These are phyloP conservation scores for Kwoniella mangroviensis DNA, from an alignment of 768 basidiomycete species.

Conservation along the genomic window DNA sequence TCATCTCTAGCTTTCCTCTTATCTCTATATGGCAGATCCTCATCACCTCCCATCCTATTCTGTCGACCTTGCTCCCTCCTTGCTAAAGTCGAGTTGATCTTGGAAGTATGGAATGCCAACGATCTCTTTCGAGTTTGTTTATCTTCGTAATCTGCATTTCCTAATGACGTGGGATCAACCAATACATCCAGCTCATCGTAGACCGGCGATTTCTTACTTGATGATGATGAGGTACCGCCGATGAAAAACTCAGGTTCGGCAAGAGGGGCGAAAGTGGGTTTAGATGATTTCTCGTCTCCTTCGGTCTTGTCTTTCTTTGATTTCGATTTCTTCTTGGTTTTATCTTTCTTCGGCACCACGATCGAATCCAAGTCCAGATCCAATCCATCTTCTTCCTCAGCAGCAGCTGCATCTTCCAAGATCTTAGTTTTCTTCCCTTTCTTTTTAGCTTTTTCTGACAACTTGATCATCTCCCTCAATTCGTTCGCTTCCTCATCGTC, in stretches of 20 bases:
- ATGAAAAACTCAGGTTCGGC: conserved; percentile 74
- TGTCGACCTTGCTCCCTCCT: conserved; percentile 74
- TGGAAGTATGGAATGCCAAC: conserved; percentile 89
- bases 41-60: conserved; percentile 81
- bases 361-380: conserved; percentile 63
- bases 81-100: conserved; percentile 80
- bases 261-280: conserved; percentile 59
- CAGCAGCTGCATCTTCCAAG: conserved; percentile 57
- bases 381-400: conserved; percentile 62
- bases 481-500: conserved; percentile 58
- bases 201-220: conserved; percentile 7
- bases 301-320: conserved; percentile 46
- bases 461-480: conserved; percentile 59
- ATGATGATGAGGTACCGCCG: conserved; percentile 25
- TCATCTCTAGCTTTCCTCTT: conserved; percentile 61
- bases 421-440: conserved; percentile 44
- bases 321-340: conserved; percentile 33
- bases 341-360: conserved; percentile 30
- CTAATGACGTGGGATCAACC: conserved; percentile 75
- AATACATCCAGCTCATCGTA: conserved; percentile 61
- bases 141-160: conserved; percentile 75
- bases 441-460: conserved; percentile 40
- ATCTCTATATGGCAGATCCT: conserved; percentile 89
- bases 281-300: conserved; percentile 43
- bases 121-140: conserved; percentile 80